phyloP scores from a whole-genome alignment of 2,329 filamentous ascomycete genomes.

The Aurifilum marmelostoma region DNA sequence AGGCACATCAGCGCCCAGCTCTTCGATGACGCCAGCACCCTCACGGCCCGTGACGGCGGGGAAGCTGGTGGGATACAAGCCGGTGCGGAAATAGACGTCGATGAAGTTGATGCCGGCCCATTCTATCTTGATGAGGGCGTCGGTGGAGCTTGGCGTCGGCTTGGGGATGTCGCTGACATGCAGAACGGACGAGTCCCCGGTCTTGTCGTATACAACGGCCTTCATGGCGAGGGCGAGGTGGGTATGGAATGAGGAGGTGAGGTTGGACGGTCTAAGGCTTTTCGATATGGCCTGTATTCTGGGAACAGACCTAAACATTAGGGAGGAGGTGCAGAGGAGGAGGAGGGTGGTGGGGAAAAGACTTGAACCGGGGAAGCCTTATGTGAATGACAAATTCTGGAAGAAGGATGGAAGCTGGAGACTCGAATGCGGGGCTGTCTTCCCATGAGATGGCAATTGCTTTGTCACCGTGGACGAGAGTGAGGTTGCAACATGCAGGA shows the following conservation, averaged over 20 bases:
- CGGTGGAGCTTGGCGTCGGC: slow-evolving; percentile 19
- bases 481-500: background rate
- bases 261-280: slow-evolving; percentile 22
- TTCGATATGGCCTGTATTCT: slow-evolving; percentile 26
- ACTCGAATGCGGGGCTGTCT: background rate
- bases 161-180: slow-evolving; percentile 28
- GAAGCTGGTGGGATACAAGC: slow-evolving; percentile 71
- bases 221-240: slow-evolving; percentile 16
- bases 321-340: background rate
- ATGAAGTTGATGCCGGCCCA: slow-evolving; percentile 30
- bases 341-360: background rate
- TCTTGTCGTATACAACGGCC: slow-evolving; percentile 28
- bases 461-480: background rate
- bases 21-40: slow-evolving; percentile 60
- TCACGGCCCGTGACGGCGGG: slow-evolving; percentile 81
- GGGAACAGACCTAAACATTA: slow-evolving; percentile 17
- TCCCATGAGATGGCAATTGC: background rate
- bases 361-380: background rate
- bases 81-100: slow-evolving; percentile 75
- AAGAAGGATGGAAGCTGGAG: slow-evolving; percentile 3
- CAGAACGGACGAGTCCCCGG: slow-evolving; percentile 29
- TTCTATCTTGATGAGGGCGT: slow-evolving; percentile 28
- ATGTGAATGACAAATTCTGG: background rate
- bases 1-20: slow-evolving; percentile 63
- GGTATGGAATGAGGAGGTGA: slow-evolving; percentile 12